phyloP scores from a whole-genome alignment of 345 rosid genomes.

The Syzygium oleosum region DNA sequence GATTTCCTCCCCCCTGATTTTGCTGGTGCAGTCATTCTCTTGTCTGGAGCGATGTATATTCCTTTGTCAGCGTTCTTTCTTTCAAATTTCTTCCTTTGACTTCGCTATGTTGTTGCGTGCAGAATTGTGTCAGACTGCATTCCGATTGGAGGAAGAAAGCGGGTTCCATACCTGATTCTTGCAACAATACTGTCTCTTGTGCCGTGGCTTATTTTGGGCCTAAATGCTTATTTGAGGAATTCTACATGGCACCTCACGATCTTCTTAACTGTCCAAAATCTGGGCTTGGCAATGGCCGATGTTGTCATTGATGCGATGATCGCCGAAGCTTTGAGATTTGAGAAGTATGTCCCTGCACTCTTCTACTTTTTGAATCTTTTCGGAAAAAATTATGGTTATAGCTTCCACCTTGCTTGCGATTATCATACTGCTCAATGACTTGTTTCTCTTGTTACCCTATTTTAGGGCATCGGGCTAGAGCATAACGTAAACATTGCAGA shows the following conservation, averaged over 20 bases:
- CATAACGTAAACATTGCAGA: not conserved
- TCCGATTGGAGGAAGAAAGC: slow-evolving; percentile 75
- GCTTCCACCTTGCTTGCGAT: not conserved
- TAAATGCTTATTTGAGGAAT: slow-evolving; percentile 40
- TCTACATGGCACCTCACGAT: slow-evolving; percentile 51
- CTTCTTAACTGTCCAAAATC: slow-evolving; percentile 75
- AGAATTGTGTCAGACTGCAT: slow-evolving; percentile 91
- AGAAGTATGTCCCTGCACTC: slow-evolving; percentile 33
- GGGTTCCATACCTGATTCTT: slow-evolving; percentile 76
- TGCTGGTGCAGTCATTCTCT: not conserved
- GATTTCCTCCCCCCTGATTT: not conserved
- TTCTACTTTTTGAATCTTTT: not conserved
- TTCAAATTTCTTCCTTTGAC: not conserved
- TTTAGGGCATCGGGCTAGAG: not conserved
- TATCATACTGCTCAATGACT: not conserved
- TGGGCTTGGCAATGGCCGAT: slow-evolving; percentile 97
- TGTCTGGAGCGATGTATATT: not conserved
- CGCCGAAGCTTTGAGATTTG: slow-evolving; percentile 82
- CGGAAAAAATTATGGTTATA: not conserved
- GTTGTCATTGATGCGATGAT: slow-evolving; percentile 97
- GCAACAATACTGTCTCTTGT: slow-evolving; percentile 71
- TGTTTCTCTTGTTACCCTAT: not conserved
- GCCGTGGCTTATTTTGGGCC: slow-evolving; percentile 85
- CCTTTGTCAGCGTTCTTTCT: not conserved
- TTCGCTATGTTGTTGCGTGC: slow-evolving; percentile 4